A percentile compares a stretch with the other conserved stretches of the same genome.
These are phyloP conservation scores for Diplodia scrobiculata DNA, from an alignment of 2,329 filamentous ascomycete species.

Conservation along the genomic window DNA sequence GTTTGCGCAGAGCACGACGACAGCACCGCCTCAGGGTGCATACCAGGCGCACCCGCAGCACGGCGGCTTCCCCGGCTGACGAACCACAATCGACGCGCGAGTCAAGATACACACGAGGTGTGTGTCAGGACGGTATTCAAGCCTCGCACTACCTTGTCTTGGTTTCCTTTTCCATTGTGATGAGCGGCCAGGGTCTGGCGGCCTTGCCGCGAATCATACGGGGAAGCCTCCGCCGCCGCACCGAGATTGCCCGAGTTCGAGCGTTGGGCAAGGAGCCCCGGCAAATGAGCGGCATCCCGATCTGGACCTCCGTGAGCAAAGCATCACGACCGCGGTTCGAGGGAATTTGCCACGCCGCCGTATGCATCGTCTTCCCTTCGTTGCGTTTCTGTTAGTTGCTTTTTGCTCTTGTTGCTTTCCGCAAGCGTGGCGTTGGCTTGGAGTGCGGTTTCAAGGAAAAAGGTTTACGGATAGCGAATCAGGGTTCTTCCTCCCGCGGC, in stretches of 20 bases:
- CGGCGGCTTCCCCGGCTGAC: slow-evolving; percentile 29
- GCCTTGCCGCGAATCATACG: slow-evolving; percentile 26
- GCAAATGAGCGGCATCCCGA: slow-evolving; percentile 2
- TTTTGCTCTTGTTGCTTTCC: slow-evolving; percentile 16
- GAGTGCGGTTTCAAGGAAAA: slow-evolving; percentile 20
- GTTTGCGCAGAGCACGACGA: slow-evolving; percentile 22
- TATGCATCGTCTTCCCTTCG: background rate
- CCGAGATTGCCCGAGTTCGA: slow-evolving; percentile 20
- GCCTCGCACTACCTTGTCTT: slow-evolving; percentile 24
- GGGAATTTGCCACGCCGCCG: background rate
- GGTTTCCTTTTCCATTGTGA: slow-evolving; percentile 26
- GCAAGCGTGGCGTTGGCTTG: slow-evolving; percentile 26
- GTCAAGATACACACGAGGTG: slow-evolving; percentile 15
- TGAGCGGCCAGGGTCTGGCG: slow-evolving; percentile 22
- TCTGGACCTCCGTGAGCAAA: background rate
- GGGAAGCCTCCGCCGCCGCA: slow-evolving; percentile 24
- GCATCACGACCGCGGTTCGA: slow-evolving; percentile 1
- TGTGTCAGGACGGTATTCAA: slow-evolving; percentile 24
- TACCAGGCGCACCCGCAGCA: slow-evolving; percentile 26
- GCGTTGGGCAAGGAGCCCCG: slow-evolving; percentile 20
- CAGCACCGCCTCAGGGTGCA: slow-evolving; percentile 16
- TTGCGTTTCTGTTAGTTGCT: slow-evolving; percentile 18
- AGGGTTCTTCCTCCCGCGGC: slow-evolving; percentile 22
- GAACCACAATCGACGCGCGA: slow-evolving; percentile 11
- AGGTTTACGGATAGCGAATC: slow-evolving; percentile 26